Evolutionary conservation across 139 green algal species (phyloP).

Genomic region (Auxenochlorella pyrenoidosa): DNA sequence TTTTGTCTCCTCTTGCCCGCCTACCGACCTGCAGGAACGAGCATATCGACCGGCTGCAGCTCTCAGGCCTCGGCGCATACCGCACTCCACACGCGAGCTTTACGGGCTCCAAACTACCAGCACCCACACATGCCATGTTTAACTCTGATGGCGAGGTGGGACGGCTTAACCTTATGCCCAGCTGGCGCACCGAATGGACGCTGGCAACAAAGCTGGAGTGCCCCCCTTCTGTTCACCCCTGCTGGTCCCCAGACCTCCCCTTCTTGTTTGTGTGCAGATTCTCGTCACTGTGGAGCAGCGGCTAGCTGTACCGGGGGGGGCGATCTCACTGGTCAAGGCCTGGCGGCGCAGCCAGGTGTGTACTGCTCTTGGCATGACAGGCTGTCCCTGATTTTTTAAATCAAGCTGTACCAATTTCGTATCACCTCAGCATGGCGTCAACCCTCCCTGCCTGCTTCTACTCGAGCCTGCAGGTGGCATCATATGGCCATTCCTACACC

Average conservation of each 20-base stretch:
- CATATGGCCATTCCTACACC: background rate
- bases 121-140: background rate
- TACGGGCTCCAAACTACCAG: background rate
- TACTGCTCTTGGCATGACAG: background rate
- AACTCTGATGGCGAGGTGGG: background rate
- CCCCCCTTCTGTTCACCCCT: too few relatives aligned
- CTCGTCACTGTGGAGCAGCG: background rate
- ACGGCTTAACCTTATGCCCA: too few relatives aligned
- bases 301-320: background rate
- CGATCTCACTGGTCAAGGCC: background rate
- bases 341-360: constrained; percentile 2
- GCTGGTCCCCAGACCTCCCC: too few relatives aligned
- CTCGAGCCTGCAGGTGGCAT: background rate
- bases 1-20: background rate
- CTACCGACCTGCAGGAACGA: background rate
- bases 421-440: too few relatives aligned
- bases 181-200: too few relatives aligned
- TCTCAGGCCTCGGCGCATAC: background rate
- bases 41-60: background rate
- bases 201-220: too few relatives aligned
- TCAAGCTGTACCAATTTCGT: too few relatives aligned
- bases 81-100: background rate
- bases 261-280: background rate
- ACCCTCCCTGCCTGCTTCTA: too few relatives aligned
- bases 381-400: background rate